Base-by-base conservation (phyloP, 2,329 filamentous ascomycete genomes). In the Fusarium luffae region DNA sequence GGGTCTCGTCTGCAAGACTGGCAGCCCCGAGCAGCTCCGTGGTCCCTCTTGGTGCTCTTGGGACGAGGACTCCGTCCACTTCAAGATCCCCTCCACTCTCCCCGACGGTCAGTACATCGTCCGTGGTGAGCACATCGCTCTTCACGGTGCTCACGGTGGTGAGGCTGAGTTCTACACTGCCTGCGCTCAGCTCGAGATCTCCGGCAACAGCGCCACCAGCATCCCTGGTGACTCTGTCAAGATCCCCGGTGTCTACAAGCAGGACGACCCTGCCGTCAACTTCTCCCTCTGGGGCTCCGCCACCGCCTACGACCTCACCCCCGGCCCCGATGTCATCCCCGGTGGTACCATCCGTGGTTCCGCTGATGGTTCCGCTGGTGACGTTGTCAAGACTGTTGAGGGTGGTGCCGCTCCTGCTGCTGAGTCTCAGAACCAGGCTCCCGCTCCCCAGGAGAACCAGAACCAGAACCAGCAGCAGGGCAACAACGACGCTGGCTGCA, bases 141-240 rank as follows among this genome's bases (percentile, higher is more conserved):
- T 71, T 2, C 69, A 71, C 34, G 69, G 69, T 16, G 69, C 69
- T 14, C 69, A 71, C 27, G 47, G 3, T 3, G 68, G 69, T 4
- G 14, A 71, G 48, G 69, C 68, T 10, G 69, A 71, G 55, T 71
- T 71, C 30, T 71, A 56, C 58, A 71, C 71, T 23, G 69, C 69
- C 18, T 71, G 69, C 12, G 69, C 68, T 3, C 69, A 71, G 23
- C n/a, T 71, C 1, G 52, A 69, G 47, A 59, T 71, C 9, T 25
- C 61, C n/a, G 68, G 68, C 4, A 63, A 63, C 57, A 63, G 59
- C n/a, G 59, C 48, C 19, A 19, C 13, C 1, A 63, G 16, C n/a
- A 63, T 63, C 3, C 59, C 59, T 1, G 59, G 59, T 47, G 55
- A 48, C 12, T 62, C 59, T 30, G 58, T 63, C 28, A 63, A 60